Conservation (phyloP, 2,329 filamentous ascomycete genomes). For the Diaporthe amygdali region DNA sequence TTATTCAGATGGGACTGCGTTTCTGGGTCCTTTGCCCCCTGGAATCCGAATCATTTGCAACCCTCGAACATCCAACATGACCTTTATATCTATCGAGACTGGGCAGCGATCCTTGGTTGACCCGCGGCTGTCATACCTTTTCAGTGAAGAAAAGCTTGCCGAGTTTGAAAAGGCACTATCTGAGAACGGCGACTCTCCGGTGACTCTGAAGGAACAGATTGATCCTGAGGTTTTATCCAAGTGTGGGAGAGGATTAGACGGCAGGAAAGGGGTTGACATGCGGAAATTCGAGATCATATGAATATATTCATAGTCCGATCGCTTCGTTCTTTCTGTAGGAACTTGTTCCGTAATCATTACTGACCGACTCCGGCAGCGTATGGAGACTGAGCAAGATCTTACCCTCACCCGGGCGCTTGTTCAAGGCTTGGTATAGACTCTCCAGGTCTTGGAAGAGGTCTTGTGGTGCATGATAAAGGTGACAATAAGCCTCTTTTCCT, state of each 20-base stretch:
- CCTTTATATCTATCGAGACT: background rate
- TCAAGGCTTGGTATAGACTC: too few species aligned
- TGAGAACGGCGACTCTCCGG: background rate
- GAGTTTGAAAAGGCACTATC: background rate
- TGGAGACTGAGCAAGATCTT: too few species aligned
- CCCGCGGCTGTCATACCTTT: background rate
- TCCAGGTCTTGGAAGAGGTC: too few species aligned
- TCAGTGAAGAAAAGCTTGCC: background rate
- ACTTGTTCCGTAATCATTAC: too few species aligned
- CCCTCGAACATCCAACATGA: background rate
- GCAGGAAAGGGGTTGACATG: background rate
- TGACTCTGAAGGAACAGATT: background rate
- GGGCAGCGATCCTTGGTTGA: background rate
- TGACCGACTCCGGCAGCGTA: too few species aligned
- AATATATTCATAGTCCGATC: background rate
- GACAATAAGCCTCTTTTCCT: too few species aligned
- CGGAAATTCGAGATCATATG: background rate
- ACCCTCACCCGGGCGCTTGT: too few species aligned
- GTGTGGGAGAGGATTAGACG: background rate
- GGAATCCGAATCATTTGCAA: background rate
- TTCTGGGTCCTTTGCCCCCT: background rate
- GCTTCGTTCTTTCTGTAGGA: too few species aligned
- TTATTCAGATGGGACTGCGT: background rate
- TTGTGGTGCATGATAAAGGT: too few species aligned
- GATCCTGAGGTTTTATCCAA: background rate